Evolutionary conservation across 768 basidiomycete species (phyloP), one percentile per base, ranked within the genome.

Genomic region (Russula dissimulans): DNA sequence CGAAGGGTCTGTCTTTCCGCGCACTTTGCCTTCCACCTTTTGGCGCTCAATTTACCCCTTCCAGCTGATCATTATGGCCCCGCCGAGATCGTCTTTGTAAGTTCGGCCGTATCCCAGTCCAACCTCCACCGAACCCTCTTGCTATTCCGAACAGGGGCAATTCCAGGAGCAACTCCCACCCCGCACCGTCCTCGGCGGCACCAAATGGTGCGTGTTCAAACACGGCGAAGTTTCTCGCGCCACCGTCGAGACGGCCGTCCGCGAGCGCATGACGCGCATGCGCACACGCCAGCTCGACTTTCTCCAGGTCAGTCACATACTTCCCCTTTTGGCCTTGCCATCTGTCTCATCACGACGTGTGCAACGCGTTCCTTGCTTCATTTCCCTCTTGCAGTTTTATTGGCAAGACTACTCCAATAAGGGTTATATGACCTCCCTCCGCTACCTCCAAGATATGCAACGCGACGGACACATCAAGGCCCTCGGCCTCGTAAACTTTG

Each of bases 11-110:
- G 36, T 56, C 26, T 4, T 22, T 8, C 3, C 5, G 1, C 14
- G 14, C 42, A 3, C 12, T 17, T 1, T 1, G 8, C 0, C 5
- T 11, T 2, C 8, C 5, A 5, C 34, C 11, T 8, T 47, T 47
- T 47, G 49, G 18, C 54, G 43, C 60, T 61, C 60, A 56, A 32
- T 31, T 45, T 18, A 3, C 54, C 48, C 48, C 34, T 41, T 42
- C 26, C n/a, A 89, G 90, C 90, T 67, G 90, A 92, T 75, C 91
- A 92, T 73, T 92, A 92, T 75, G 90, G 90, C 15, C 82, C 84
- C 67, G 82, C 90, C 22, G 90, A 92, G 70, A 80, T 88, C 61
- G 80, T 91, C 61, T 91, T 88, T 64, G 90, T 91, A 72, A 56
- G 17, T 31, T 15, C 31, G 29, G 10, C 18, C 9, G 2, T 26